Conservation (phyloP, 805 yeast species). For the Saccharomyces eubayanus region DNA sequence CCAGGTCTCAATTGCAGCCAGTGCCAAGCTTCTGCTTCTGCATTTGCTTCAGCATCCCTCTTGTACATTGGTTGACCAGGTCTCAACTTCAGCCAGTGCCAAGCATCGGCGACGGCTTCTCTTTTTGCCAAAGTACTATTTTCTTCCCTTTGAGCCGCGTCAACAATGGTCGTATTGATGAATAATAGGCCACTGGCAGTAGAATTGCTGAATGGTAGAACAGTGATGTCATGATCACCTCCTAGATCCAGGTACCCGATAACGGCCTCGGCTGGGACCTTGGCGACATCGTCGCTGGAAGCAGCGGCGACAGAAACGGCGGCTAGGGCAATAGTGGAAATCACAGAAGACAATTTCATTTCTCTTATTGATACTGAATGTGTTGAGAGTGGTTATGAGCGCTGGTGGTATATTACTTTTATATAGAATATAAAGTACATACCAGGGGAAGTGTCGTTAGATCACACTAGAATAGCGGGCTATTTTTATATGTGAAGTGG, state of each 20-base stretch:
- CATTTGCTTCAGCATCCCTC: slow-evolving; percentile 16
- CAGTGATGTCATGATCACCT: slow-evolving; percentile 21
- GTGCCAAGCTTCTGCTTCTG: slow-evolving; percentile 22
- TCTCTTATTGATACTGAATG: slow-evolving; percentile 1
- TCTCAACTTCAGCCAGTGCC: slow-evolving; percentile 13
- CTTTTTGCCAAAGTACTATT: slow-evolving; percentile 17
- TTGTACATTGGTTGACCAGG: slow-evolving; percentile 18
- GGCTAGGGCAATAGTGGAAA: slow-evolving; percentile 3
- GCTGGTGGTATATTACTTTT: not conserved
- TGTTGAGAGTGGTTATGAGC: not conserved
- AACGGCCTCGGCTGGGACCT: slow-evolving; percentile 28
- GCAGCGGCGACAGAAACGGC: slow-evolving; percentile 16
- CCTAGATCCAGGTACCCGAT: slow-evolving; percentile 25
- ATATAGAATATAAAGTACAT: not conserved
- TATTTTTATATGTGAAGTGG: not conserved
- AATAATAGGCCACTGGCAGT: slow-evolving; percentile 26
- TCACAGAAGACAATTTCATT: slow-evolving; percentile 17
- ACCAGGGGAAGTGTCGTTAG: not conserved
- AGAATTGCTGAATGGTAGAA: slow-evolving; percentile 24
- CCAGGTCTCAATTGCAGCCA: slow-evolving; percentile 22
- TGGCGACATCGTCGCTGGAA: slow-evolving; percentile 3
- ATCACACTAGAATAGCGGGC: not conserved
- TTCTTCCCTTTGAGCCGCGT: slow-evolving; percentile 15
- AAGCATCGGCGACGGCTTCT: slow-evolving; percentile 23
- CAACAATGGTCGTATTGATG: slow-evolving; percentile 27